Base-by-base conservation (phyloP, 1,139 yeast genomes). In the Maudiozyma humilis region DNA sequence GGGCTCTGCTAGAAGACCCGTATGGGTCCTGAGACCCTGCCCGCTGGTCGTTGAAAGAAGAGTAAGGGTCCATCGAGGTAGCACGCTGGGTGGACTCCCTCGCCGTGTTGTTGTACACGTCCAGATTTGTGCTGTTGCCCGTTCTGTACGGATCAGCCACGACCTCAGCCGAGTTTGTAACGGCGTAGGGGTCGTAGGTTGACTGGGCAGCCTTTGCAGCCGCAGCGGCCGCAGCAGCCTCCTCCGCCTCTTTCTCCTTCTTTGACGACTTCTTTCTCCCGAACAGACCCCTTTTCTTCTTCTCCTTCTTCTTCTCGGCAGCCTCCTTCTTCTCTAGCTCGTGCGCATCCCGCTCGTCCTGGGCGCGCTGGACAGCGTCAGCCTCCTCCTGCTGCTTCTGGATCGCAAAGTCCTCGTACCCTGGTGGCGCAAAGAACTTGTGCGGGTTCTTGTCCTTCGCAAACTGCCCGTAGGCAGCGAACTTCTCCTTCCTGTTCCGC, bases 381-480 rank as follows among this genome's bases (percentile, higher is more conserved):
- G 56, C 59, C 15, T 55, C 55, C 29, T 44, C 46, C 8, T 47
- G 51, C n/a, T 52, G 53, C 8, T 47, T 43, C 13, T 47, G 51
- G 10, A 41, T 42, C 3, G 60, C 61, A 41, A 51, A 58, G 15
- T 53, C 50, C 42, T 64, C 67, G 48, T 66, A 66, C 47, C 78
- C 52, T 69, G 78, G 41, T 63, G 76, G 63, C 56, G 69, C 56
- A 68, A 77, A 49, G 15, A 61, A 56, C 34, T 56, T 75, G 65
- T 59, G 69, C 57, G 51, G 62, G 51, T 45, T 56, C 47, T 55
- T 68, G 40, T 77, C 78, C 50, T 72, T 73, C 13, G 86, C 83
- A 62, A 74, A 79, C 45, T 70, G 70, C 37, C 72, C 72, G 58
- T 81, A 82, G 2, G 87, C 88, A 8, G 81, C 76, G 60, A 82